These are phyloP conservation scores for Salix purpurea DNA, from an alignment of 345 rosid species.

Conservation along the genomic window DNA sequence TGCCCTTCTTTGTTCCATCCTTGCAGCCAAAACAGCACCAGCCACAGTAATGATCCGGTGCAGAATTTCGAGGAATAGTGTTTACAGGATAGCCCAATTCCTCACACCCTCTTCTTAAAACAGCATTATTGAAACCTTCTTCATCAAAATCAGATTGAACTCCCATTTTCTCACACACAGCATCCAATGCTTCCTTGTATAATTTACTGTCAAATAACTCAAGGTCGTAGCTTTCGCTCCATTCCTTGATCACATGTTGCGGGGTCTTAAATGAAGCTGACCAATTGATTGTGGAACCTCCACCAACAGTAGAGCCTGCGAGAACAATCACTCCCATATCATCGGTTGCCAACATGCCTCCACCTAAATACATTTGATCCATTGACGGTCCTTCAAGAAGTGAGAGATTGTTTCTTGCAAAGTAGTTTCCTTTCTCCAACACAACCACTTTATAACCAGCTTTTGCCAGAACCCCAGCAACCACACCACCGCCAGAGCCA, in stretches of 20 bases:
- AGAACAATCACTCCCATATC: conserved; percentile 52
- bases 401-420: conserved; percentile 59
- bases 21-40: conserved; percentile 83
- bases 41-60: conserved; percentile 72
- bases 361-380: conserved; percentile 68
- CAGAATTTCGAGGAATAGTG: conserved; percentile 59
- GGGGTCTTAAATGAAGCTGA: conserved; percentile 79
- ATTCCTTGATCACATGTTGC: conserved; percentile 62
- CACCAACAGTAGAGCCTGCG: conserved; percentile 83
- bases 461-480: conserved; percentile 68
- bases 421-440: conserved; percentile 67
- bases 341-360: conserved; percentile 54
- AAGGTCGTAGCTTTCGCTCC: conserved; percentile 40
- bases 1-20: conserved; percentile 71
- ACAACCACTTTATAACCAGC: conserved; percentile 76
- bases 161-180: conserved; percentile 67
- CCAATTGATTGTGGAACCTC: conserved; percentile 85
- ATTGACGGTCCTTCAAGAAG: conserved; percentile 67
- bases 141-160: conserved; percentile 57
- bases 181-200: conserved; percentile 60
- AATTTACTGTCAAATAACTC: conserved; percentile 53
- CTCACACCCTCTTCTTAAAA: conserved; percentile 69
- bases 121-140: conserved; percentile 69
- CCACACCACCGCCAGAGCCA: conserved; percentile 77
- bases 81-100: conserved; percentile 57